Evolutionary conservation across 2,329 filamentous ascomycete genomes (phyloP).

Genomic region (Verticillium zaregamsianum): DNA sequence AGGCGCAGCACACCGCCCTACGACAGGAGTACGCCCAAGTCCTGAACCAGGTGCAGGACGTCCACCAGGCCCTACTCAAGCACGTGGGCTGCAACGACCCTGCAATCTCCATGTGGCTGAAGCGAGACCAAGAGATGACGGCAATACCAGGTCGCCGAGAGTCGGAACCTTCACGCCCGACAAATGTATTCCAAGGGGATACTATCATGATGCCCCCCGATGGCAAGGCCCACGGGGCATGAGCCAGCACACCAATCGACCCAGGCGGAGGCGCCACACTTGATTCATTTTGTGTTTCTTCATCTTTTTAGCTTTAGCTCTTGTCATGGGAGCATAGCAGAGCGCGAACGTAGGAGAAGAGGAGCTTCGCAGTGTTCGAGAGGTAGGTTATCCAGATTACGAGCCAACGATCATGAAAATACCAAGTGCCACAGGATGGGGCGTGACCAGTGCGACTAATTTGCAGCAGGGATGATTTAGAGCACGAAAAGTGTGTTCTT

Average conservation of each 20-base stretch:
- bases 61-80: slow-evolving; percentile 7
- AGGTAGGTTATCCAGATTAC: too few species aligned
- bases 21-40: not conserved
- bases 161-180: not conserved
- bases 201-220: not conserved
- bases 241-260: not conserved
- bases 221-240: not conserved
- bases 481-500: not conserved
- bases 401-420: too few species aligned
- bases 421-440: too few species aligned
- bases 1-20: slow-evolving; percentile 2
- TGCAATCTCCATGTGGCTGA: slow-evolving; percentile 5
- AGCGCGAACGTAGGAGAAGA: too few species aligned
- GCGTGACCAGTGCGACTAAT: too few species aligned
- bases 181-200: not conserved
- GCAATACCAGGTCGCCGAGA: not conserved
- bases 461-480: too few species aligned
- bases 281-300: too few species aligned
- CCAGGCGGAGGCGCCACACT: not conserved
- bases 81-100: slow-evolving; percentile 7
- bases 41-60: not conserved
- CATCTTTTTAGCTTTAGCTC: too few species aligned
- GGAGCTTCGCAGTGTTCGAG: too few species aligned
- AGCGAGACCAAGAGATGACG: not conserved
- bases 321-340: too few species aligned